phyloP scores from a whole-genome alignment of 768 basidiomycete genomes.

The Clavaria fumosa region DNA sequence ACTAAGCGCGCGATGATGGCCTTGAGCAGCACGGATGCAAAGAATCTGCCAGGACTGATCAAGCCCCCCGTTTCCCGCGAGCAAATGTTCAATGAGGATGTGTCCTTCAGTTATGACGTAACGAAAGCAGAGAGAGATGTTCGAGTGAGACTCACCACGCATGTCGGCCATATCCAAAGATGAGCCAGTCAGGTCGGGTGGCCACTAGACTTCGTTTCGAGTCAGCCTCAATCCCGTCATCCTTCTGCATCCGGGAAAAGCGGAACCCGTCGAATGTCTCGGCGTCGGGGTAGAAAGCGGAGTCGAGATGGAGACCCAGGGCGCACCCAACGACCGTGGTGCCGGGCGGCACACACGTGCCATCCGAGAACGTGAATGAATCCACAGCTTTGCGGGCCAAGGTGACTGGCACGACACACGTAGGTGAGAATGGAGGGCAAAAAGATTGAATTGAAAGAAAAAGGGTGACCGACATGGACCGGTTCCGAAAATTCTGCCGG shows the following conservation, averaged over 20 bases:
- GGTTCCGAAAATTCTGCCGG: neutral
- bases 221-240: conserved; percentile 18
- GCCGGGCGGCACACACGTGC: conserved; percentile 12
- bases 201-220: conserved; percentile 25
- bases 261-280: conserved; percentile 31
- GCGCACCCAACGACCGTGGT: conserved; percentile 4
- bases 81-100: neutral
- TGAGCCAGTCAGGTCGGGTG: conserved; percentile 17
- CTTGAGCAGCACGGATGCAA: conserved; percentile 30
- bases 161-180: conserved; percentile 26
- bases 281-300: conserved; percentile 26
- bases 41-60: conserved; percentile 18
- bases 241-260: conserved; percentile 19
- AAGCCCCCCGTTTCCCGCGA: neutral
- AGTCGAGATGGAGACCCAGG: conserved; percentile 10
- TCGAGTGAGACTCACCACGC: conserved; percentile 14
- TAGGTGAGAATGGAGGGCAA: neutral
- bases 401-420: conserved; percentile 7
- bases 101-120: too few relatives aligned
- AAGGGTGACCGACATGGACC: neutral
- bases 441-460: too few relatives aligned
- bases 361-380: conserved; percentile 15
- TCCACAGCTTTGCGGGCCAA: conserved; percentile 11
- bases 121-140: conserved; percentile 13
- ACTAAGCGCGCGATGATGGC: conserved; percentile 25